Evolutionary conservation across 1,284 basidiomycete species (phyloP), one percentile per base, ranked within the genome.

Genomic region (Sporisorium sorghi): DNA sequence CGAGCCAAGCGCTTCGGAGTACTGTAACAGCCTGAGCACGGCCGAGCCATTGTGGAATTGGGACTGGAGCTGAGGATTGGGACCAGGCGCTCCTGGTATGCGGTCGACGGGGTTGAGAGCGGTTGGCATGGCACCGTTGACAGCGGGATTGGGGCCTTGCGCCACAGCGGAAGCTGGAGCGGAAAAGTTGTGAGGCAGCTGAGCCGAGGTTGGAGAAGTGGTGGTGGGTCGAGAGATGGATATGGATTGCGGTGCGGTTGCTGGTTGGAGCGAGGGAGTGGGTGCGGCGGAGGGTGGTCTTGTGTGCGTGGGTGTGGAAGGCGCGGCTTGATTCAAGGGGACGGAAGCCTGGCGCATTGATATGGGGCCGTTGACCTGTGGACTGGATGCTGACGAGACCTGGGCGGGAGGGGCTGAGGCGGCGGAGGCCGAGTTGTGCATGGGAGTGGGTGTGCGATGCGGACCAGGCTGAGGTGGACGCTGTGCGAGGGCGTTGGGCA

Each of bases 1-100:
- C 1, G 57, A 26, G 3, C 67, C 58, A 7, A 78, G 55, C 1
- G 26, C 76, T 51, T 78, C 76, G 1, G 68, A 67, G 44, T 72
- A 76, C 53, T 78, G 76, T 7, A 78, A 53, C 15, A 78, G 51
- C 33, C 76, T 39, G 32, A 78, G 47, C 7, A 76, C 56, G n/a
- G 61, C 76, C 4, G 72, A 51, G 10, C 76, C 76, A 2, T 53
- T 43, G 9, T 54, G 61, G 35, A 72, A 68, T 0, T 66, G 67
- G 5, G 67, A 58, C 49, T 71, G 67, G 7, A 75, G 57, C 39
- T 75, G 73, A 11, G 73, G 73, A 15, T 75, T 54, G 9, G 73
- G 63, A 11, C 73, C 73, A 4, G 67, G 71, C 14, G 67, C 61
- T 26, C 49, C 53, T 3, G 46, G 53, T 12, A 62, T 43, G 43